phyloP scores from a whole-genome alignment of 352 stramenopile genomes.

The Pythium vanterpoolii region DNA sequence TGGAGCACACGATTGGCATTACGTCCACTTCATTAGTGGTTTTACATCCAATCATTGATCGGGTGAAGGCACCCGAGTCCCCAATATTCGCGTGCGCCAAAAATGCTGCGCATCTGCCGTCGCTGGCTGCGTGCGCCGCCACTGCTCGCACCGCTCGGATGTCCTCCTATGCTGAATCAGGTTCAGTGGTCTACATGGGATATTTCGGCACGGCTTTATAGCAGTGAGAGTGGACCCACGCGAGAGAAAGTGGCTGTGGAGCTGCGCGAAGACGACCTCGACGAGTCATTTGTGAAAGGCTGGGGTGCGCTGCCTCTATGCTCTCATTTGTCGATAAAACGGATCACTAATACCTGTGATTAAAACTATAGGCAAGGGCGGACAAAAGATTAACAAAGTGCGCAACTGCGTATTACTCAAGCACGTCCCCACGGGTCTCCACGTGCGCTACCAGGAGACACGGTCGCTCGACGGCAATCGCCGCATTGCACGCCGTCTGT shows the following conservation, averaged over 20 bases:
- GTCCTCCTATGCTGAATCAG: not conserved
- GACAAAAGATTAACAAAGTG: slow-evolving; percentile 92
- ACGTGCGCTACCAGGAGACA: slow-evolving; percentile 78
- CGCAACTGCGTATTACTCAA: slow-evolving; percentile 87
- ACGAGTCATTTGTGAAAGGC: slow-evolving; percentile 85
- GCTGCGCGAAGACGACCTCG: slow-evolving; percentile 62
- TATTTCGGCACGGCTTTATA: not conserved
- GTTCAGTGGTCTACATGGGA: not conserved
- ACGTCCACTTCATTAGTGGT: too few species aligned
- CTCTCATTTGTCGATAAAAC: not conserved
- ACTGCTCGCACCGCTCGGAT: not conserved
- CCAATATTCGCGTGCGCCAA: not conserved
- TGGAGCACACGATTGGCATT: too few species aligned
- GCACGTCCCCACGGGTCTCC: slow-evolving; percentile 72
- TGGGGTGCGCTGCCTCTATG: too few species aligned
- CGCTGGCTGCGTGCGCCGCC: too few species aligned
- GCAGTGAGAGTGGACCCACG: not conserved
- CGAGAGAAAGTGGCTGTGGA: slow-evolving; percentile 25
- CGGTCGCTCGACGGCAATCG: slow-evolving; percentile 78
- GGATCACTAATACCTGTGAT: not conserved
- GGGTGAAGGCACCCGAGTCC: too few species aligned
- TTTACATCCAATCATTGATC: too few species aligned
- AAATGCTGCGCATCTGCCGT: not conserved
- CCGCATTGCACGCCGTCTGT: slow-evolving; percentile 62
- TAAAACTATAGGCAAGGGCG: slow-evolving; percentile 55